These are phyloP conservation scores for Lithospermum erythrorhizon DNA, from an alignment of 257 asterid species.

Conservation along the genomic window DNA sequence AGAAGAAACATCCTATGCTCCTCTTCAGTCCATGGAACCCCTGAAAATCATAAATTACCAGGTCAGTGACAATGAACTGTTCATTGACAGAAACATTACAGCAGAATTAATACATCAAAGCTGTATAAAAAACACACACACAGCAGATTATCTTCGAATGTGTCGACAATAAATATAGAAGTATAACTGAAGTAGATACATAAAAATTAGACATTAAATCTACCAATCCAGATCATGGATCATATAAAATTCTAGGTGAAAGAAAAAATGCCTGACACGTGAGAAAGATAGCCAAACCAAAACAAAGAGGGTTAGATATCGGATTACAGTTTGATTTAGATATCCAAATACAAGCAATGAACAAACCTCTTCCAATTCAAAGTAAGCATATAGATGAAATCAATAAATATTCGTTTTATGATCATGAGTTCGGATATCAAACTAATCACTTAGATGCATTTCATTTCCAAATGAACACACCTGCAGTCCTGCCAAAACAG, in stretches of 20 bases:
- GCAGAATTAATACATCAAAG: neutral
- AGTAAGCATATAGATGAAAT: neutral
- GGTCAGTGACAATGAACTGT: neutral
- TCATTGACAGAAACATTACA: neutral
- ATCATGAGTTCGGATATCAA: neutral
- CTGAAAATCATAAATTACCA: conserved; percentile 23
- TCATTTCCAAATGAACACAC: neutral
- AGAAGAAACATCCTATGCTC: conserved; percentile 91
- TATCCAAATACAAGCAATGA: neutral
- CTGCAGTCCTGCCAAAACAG: neutral
- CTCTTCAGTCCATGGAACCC: conserved; percentile 98
- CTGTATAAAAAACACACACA: neutral
- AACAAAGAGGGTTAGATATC: no score
- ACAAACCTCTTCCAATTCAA: neutral
- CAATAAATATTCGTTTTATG: neutral
- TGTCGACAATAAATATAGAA: neutral
- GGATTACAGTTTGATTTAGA: neutral
- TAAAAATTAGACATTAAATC: no score
- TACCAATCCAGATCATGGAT: neutral
- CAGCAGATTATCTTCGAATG: neutral
- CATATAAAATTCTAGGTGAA: no score
- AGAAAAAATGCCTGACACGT: no score
- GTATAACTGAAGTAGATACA: neutral
- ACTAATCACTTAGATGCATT: neutral
- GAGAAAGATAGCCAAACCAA: no score